These are phyloP conservation scores for Ceraceosorus guamensis DNA, from an alignment of 1,284 basidiomycete species.

Conservation along the genomic window DNA sequence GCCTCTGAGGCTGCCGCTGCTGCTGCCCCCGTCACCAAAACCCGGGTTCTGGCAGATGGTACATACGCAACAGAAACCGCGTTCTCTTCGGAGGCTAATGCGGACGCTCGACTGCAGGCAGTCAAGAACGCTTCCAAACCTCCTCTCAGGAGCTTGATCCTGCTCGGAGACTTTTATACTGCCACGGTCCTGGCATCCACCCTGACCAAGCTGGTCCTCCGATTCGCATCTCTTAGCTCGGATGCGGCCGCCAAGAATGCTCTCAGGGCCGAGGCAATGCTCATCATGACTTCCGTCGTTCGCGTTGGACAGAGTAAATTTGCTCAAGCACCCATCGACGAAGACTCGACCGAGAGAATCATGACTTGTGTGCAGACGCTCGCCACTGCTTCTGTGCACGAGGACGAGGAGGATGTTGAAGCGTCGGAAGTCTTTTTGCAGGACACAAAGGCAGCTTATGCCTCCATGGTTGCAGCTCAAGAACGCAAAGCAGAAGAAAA, in stretches of 20 bases:
- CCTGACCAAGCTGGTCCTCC: slow-evolving; percentile 82
- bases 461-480: slow-evolving; percentile 86
- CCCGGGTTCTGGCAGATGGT: slow-evolving; percentile 80
- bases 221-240: slow-evolving; percentile 60
- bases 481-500: slow-evolving; percentile 65
- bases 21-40: slow-evolving; percentile 49
- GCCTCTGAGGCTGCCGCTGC: slow-evolving; percentile 13
- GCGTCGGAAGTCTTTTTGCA: slow-evolving; percentile 76
- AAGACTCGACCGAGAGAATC: slow-evolving; percentile 93
- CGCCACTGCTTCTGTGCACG: slow-evolving; percentile 49
- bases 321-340: slow-evolving; percentile 85
- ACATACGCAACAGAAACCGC: slow-evolving; percentile 97
- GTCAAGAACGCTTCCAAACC: slow-evolving; percentile 83
- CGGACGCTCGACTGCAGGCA: slow-evolving; percentile 62
- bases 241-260: slow-evolving; percentile 57
- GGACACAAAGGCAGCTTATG: slow-evolving; percentile 86
- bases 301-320: slow-evolving; percentile 96
- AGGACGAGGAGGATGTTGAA: slow-evolving; percentile 53
- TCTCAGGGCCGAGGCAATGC: slow-evolving; percentile 86
- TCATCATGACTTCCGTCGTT: slow-evolving; percentile 95
- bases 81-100: slow-evolving; percentile 64
- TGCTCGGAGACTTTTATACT: slow-evolving; percentile 96
- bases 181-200: slow-evolving; percentile 81
- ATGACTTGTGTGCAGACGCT: slow-evolving; percentile 93
- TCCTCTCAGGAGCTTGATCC: slow-evolving; percentile 79